These are phyloP conservation scores for Calamus simplicifolius DNA, from an alignment of 176 grass and related monocot species.

Conservation along the genomic window DNA sequence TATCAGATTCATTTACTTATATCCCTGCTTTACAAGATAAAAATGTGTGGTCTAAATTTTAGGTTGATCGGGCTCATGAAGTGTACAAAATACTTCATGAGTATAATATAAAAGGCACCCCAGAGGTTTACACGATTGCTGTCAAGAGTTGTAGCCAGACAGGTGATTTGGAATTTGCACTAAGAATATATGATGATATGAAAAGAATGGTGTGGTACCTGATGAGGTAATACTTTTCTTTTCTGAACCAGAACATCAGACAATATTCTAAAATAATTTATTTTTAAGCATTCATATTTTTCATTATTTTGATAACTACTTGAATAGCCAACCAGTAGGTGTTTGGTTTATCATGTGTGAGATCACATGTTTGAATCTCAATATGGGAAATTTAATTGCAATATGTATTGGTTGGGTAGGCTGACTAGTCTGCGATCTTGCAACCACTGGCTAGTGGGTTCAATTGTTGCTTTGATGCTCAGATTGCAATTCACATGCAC, in stretches of 20 bases:
- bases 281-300: too few relatives aligned
- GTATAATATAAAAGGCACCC: slow-evolving; percentile 79
- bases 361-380: too few relatives aligned
- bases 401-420: too few relatives aligned
- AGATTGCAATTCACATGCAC: too few relatives aligned
- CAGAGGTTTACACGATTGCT: slow-evolving; percentile 96
- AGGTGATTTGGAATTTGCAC: slow-evolving; percentile 77
- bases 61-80: slow-evolving; percentile 75
- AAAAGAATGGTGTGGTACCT: slow-evolving; percentile 73
- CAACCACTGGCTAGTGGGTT: too few relatives aligned
- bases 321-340: too few relatives aligned
- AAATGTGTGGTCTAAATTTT: slow-evolving; percentile 16
- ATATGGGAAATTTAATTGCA: too few relatives aligned
- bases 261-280: too few relatives aligned
- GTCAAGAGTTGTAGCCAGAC: slow-evolving; percentile 86
- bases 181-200: slow-evolving; percentile 98
- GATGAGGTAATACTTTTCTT: slow-evolving; percentile 65
- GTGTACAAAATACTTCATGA: slow-evolving; percentile 92
- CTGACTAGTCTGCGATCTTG: too few relatives aligned
- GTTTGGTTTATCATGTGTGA: too few relatives aligned
- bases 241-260: neutral
- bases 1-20: slow-evolving; percentile 19
- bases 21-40: neutral
- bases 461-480: too few relatives aligned
- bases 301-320: too few relatives aligned